These are phyloP conservation scores for Rosa lucieae DNA, from an alignment of 306 rosid genomes.

Conservation along the genomic window DNA sequence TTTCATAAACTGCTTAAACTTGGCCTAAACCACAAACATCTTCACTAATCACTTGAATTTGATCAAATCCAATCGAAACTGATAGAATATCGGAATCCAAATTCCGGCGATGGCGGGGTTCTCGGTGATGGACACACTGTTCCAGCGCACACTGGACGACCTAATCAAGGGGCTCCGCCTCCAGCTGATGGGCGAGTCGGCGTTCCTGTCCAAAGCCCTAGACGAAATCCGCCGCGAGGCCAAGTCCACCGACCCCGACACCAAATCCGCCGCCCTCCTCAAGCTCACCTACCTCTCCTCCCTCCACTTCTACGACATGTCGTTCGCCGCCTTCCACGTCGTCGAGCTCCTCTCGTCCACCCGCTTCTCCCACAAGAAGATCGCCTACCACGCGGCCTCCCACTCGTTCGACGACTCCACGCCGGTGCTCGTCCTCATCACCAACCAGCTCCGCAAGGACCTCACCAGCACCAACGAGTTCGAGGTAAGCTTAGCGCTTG, in stretches of 20 bases:
- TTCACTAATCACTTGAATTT: too few relatives aligned
- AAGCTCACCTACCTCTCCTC: constrained; percentile 74
- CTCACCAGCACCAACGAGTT: constrained; percentile 52
- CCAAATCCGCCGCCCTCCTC: constrained; percentile 73
- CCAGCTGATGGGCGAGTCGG: constrained; percentile 56
- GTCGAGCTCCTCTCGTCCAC: constrained; percentile 92
- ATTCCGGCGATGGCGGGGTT: constrained; percentile 56
- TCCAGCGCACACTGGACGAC: constrained; percentile 84
- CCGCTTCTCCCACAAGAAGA: constrained; percentile 66
- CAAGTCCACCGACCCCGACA: constrained; percentile 73
- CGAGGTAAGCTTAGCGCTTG: constrained; percentile 78
- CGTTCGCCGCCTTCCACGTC: constrained; percentile 88
- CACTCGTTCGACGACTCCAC: constrained; percentile 70
- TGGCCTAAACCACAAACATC: not conserved
- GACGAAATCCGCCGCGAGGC: constrained; percentile 93
- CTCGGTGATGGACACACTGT: constrained; percentile 83
- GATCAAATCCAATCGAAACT: too few relatives aligned
- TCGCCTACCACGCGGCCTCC: constrained; percentile 79
- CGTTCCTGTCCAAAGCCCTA: constrained; percentile 65
- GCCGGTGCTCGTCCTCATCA: constrained; percentile 77
- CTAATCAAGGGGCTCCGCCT: constrained; percentile 77
- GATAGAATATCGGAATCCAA: not conserved
- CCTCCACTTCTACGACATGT: constrained; percentile 72
- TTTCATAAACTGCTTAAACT: too few relatives aligned
- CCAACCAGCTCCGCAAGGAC: constrained; percentile 94